Evolutionary conservation across 768 basidiomycete species (phyloP).

Genomic region (Rhodotorula graminis): DNA sequence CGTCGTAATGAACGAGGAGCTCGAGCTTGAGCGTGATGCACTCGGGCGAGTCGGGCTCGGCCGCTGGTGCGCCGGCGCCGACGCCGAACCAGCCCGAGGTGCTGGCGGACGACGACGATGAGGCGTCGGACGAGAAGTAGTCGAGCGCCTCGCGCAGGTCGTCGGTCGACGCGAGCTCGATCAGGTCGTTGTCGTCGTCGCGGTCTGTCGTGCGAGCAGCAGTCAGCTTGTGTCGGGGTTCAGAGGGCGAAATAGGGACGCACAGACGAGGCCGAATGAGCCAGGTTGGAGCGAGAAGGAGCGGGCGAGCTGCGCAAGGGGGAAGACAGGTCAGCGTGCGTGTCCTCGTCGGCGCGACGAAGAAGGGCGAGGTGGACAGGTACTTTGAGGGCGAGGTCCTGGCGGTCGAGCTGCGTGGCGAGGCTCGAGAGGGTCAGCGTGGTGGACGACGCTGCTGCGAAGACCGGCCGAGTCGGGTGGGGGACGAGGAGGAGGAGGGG

Average conservation of each 20-base stretch:
- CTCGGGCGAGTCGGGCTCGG: neutral
- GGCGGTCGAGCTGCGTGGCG: neutral
- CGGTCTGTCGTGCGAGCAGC: neutral
- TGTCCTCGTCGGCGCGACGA: too few relatives aligned
- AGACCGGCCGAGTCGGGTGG: neutral
- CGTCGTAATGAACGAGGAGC: slow-evolving; percentile 7
- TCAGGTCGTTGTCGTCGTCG: slow-evolving; percentile 21
- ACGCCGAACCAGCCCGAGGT: neutral
- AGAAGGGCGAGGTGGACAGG: too few relatives aligned
- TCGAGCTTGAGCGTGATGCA: slow-evolving; percentile 5
- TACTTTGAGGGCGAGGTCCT: neutral
- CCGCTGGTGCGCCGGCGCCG: too few relatives aligned
- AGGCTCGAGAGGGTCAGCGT: neutral
- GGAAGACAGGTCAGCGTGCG: too few relatives aligned
- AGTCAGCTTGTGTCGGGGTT: too few relatives aligned
- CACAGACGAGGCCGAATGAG: slow-evolving; percentile 5
- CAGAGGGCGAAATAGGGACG: too few relatives aligned
- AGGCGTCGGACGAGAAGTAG: slow-evolving; percentile 1
- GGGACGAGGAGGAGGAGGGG: too few relatives aligned
- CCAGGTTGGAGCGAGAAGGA: slow-evolving; percentile 1
- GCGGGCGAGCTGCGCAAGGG: neutral
- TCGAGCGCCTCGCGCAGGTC: slow-evolving; percentile 9
- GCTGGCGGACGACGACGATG: neutral
- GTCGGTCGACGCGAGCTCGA: neutral
- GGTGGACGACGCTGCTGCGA: neutral